phyloP scores from a whole-genome alignment of 371 early-diverging fungal species.

The Zancudomyces culisetae region DNA sequence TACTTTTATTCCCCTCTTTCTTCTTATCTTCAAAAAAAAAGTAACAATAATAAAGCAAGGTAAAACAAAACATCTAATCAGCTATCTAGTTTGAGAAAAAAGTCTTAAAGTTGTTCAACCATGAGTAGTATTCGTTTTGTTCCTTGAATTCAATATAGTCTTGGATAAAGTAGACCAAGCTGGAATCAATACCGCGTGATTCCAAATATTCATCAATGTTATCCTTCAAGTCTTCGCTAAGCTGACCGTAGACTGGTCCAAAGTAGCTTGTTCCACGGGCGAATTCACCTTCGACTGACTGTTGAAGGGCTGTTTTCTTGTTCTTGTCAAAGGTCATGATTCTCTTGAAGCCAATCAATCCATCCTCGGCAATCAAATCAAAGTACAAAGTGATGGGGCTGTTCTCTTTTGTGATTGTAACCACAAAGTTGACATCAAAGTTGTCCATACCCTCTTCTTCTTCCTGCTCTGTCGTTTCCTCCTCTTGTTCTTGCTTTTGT shows the following conservation, averaged over 20 bases:
- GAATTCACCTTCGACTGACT: constrained; percentile 79
- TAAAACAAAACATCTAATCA: no score
- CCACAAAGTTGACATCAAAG: constrained; percentile 59
- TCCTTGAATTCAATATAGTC: constrained; percentile 85
- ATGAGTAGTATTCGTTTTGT: constrained; percentile 74
- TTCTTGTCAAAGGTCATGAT: constrained; percentile 48
- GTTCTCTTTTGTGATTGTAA: constrained; percentile 54
- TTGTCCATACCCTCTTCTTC: constrained; percentile 27
- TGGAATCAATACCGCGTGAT: constrained; percentile 69
- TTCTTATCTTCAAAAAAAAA: no score
- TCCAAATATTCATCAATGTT: constrained; percentile 64
- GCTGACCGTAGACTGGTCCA: constrained; percentile 79
- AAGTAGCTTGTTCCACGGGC: constrained; percentile 68
- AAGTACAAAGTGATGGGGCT: constrained; percentile 45
- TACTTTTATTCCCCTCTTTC: no score
- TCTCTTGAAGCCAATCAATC: constrained; percentile 64
- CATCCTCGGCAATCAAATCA: constrained; percentile 62
- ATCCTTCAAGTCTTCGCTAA: constrained; percentile 71
- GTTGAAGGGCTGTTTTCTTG: constrained; percentile 38
- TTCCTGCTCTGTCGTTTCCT: constrained; percentile 14
- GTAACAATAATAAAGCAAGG: no score
- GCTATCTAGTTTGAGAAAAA: no score
- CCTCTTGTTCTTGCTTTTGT: constrained; percentile 3
- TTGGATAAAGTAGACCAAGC: constrained; percentile 64
- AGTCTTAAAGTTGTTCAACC: constrained; percentile 59